Conservation (phyloP, 2,329 filamentous ascomycete genomes). For the Claviceps monticola region DNA sequence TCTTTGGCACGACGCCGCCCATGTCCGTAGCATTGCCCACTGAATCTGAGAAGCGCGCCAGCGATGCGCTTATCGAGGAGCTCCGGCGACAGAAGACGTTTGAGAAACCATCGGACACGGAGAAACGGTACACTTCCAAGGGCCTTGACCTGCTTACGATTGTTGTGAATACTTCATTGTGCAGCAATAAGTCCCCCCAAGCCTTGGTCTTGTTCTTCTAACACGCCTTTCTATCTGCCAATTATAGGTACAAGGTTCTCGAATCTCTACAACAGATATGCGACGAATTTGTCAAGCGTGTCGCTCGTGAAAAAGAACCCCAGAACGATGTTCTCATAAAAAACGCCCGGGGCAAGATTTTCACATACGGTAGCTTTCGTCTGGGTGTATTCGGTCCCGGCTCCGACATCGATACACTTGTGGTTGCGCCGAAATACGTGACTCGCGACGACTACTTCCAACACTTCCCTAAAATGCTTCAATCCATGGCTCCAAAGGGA, state of each 20-base stretch:
- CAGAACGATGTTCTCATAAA: conserved; percentile 66
- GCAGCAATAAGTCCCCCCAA: neutral
- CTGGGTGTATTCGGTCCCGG: conserved; percentile 88
- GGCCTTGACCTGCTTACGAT: neutral
- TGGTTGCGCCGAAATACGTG: conserved; percentile 84
- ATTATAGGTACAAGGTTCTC: conserved; percentile 53
- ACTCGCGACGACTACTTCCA: conserved; percentile 84
- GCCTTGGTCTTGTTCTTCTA: neutral
- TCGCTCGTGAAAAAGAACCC: conserved; percentile 57
- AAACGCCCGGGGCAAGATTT: conserved; percentile 79
- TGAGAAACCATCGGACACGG: conserved; percentile 68
- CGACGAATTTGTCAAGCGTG: conserved; percentile 73
- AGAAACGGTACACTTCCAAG: conserved; percentile 48
- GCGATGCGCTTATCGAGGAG: conserved; percentile 68
- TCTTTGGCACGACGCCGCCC: conserved; percentile 63
- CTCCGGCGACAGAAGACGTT: conserved; percentile 85
- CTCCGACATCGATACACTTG: conserved; percentile 94
- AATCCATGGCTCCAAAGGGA: conserved; percentile 61
- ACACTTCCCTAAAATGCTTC: conserved; percentile 67
- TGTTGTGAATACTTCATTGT: neutral
- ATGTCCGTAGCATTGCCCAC: conserved; percentile 70
- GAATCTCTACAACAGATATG: conserved; percentile 65
- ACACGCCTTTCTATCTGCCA: neutral
- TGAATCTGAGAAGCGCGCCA: conserved; percentile 59
- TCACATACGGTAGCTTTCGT: conserved; percentile 91